Conservation (phyloP, 371 early-diverging fungal genomes). For the Thermomucor indicae-seudaticae region DNA sequence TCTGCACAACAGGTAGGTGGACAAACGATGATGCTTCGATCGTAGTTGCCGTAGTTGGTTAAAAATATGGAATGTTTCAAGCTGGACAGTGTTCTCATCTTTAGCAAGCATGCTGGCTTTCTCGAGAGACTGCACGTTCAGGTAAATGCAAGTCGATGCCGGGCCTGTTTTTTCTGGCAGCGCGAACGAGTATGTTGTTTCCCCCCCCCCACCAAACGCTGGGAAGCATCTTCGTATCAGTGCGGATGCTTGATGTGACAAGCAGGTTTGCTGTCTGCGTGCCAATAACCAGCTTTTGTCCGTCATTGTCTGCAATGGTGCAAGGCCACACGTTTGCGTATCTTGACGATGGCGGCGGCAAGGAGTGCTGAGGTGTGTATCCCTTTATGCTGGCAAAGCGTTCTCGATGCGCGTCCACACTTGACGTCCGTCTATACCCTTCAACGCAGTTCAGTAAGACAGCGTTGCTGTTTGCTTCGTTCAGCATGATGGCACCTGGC, state of each 20-base stretch:
- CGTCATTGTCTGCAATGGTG: constrained; percentile 12
- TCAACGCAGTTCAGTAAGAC: constrained; percentile 22
- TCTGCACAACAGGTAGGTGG: background rate
- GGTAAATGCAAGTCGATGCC: constrained; percentile 5
- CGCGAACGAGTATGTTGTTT: constrained; percentile 1
- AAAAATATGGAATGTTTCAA: background rate
- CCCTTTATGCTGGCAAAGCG: background rate
- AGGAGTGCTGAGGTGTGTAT: constrained; percentile 2
- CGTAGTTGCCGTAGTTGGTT: background rate
- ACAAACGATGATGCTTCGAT: background rate
- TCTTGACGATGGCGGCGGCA: constrained; percentile 9
- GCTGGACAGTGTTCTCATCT: background rate
- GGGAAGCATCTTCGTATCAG: constrained; percentile 9
- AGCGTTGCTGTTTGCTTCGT: constrained; percentile 17
- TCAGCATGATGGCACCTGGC: constrained; percentile 15
- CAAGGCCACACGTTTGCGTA: constrained; percentile 25
- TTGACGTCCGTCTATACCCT: constrained; percentile 14
- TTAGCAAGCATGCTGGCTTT: background rate
- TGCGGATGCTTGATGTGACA: constrained; percentile 12
- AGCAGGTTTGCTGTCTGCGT: constrained; percentile 5
- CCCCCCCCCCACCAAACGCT: constrained; percentile 5
- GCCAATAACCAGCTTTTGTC: constrained; percentile 16
- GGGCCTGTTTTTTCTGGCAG: background rate
- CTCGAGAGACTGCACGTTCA: background rate
- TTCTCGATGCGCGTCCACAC: constrained; percentile 14